Percentiles rank a stretch among this genome's conserved stretches.
Evolutionary conservation across 176 grass and related monocot species (phyloP).

Genomic region (Melocanna baccifera): DNA sequence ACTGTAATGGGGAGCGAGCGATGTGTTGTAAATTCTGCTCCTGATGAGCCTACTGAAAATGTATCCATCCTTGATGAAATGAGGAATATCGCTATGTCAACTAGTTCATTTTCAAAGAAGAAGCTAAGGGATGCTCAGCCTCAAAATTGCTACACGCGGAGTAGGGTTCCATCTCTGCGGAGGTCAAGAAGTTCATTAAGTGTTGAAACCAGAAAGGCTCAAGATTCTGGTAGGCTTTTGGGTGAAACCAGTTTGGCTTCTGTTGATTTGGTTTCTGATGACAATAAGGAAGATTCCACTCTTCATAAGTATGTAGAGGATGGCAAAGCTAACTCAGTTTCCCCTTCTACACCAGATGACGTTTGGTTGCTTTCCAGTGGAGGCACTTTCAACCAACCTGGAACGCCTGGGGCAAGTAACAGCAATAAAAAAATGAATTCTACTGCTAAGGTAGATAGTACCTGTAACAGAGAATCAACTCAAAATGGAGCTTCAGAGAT

Average conservation of each 20-base stretch:
- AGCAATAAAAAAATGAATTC: slow-evolving; percentile 22
- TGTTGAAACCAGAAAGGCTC: slow-evolving; percentile 48
- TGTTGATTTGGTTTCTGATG: slow-evolving; percentile 34
- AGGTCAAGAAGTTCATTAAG: slow-evolving; percentile 49
- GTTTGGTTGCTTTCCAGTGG: slow-evolving; percentile 31
- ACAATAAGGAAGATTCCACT: slow-evolving; percentile 21
- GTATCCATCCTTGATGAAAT: slow-evolving; percentile 67
- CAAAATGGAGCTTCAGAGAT: slow-evolving; percentile 41
- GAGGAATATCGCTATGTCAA: slow-evolving; percentile 44
- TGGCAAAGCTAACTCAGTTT: slow-evolving; percentile 12
- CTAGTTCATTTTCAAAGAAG: slow-evolving; percentile 56
- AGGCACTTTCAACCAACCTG: slow-evolving; percentile 28
- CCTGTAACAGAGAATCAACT: slow-evolving; percentile 49
- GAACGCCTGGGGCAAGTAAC: slow-evolving; percentile 30
- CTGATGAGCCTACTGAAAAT: slow-evolving; percentile 58
- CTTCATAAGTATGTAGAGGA: slow-evolving; percentile 12
- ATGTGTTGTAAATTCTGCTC: slow-evolving; percentile 55
- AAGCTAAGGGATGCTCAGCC: slow-evolving; percentile 48
- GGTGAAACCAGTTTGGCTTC: slow-evolving; percentile 33
- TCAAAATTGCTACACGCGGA: slow-evolving; percentile 54
- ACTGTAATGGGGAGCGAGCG: slow-evolving; percentile 14
- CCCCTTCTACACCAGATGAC: slow-evolving; percentile 31
- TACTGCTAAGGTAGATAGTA: slow-evolving; percentile 31
- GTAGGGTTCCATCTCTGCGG: slow-evolving; percentile 32
- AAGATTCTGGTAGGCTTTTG: slow-evolving; percentile 32